Base-by-base conservation (phyloP, 805 yeast species). In the Kluyveromyces starmeri region DNA sequence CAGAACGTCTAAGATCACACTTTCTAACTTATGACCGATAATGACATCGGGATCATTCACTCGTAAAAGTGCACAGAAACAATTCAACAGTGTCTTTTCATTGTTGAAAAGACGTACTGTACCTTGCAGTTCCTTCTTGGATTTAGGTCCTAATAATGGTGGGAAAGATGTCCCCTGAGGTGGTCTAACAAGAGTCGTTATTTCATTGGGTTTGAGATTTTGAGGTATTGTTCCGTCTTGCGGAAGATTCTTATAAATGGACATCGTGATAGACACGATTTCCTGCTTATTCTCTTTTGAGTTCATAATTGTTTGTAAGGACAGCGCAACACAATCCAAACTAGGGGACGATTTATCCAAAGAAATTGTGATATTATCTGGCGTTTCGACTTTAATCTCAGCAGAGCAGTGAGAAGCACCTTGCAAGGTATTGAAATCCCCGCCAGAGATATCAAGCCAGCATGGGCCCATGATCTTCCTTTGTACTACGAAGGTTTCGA, bases 381-480 rank as follows among this genome's bases (percentile, higher is more conserved):
- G 74, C 8, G 65, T 55, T 2, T 56, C 49, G 1, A 83, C 71
- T 1, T 77, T 60, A 2, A 82, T 73, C 48, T 85, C 95, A n/a
- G 83, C 68, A 37, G 73, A 72, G 59, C 94, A 83, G 61, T 88
- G 89, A 0, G 95, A 78, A 2, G 82, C 68, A 48, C 77, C 79
- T 34, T 67, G 70, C 26, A 78, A 56, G 0, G 73, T 55, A 16
- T 56, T 53, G 46, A 82, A 80, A 41, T 78, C 76, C 32, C 78
- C 80, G 33, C 72, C 68, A 27, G 68, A 64, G 34, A 92, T 67
- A 32, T 81, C 81, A 34, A 92, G 64, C 98, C 98, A 92, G 55
- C 97, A 86, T 3, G 98, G 98, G 7, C 98, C 98, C 96, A 85
- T 88, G 28, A 92, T 69, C 46, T 80, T 78, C 46, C 83, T 69